Base-by-base conservation (phyloP, 2,329 filamentous ascomycete species). In the Aureobasidium subglaciale region DNA sequence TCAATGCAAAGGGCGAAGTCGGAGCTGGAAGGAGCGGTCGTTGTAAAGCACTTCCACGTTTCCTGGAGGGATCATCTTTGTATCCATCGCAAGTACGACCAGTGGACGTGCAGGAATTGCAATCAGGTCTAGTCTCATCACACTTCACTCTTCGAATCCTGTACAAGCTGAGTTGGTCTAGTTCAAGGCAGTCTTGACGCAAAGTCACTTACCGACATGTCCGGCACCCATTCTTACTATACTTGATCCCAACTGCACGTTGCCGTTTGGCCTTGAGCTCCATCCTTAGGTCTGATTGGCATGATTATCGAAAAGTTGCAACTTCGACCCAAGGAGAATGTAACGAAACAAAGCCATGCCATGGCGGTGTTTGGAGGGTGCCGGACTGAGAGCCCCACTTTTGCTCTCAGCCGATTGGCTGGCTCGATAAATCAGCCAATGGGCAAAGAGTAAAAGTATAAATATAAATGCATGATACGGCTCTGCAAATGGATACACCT, bases 21-120 rank as follows among this genome's bases (percentile, higher is more conserved):
- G 45, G 16, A n/a, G 45, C 45, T 8, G 45, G 32, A n/a, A 49
- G 30, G 18, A 49, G 30, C 22, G 5, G 11, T 37, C 45, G 32
- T 15, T 15, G 13, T 8, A 18, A 16, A 25, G 45, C 29, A 13
- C 9, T 37, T 11, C n/a, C 9, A 7, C 22, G 32, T 9, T 13
- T 24, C 9, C 8, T 20, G 20, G 3, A 9, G 9, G 8, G 13
- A 25, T 11, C 18, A 7, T 13, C 1, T 10, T 9, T 8, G 22
- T 49, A 37, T 20, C 30, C 45, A 37, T 49, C 45, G 18, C 45
- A 49, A 11, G 30, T 49, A 35, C 45, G 45, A 9, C 45, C 45
- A 34, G 45, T 49, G 10, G 45, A 49, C 6, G 25, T 18, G 16
- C 45, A 49, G 16, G 35, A 35, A 11, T 11, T n/a, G 20, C 45